phyloP scores from a whole-genome alignment of 768 basidiomycete genomes.

The Terana coerulea region DNA sequence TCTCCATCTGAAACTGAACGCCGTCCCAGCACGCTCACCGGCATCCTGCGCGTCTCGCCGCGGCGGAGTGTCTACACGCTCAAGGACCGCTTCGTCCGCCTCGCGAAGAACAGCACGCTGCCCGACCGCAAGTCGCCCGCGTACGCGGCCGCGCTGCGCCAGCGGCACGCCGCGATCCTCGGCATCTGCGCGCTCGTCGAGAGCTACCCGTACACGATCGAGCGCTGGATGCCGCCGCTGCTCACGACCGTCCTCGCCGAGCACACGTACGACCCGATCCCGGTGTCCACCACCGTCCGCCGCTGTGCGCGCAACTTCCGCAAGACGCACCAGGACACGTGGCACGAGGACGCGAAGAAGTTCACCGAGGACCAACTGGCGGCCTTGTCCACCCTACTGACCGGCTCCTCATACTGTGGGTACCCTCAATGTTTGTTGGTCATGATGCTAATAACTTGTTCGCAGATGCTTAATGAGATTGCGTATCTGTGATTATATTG shows the following conservation, averaged over 20 bases:
- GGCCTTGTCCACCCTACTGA: constrained; percentile 77
- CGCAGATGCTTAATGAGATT: constrained; percentile 20
- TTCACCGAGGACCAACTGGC: constrained; percentile 85
- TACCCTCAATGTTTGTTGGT: constrained; percentile 3
- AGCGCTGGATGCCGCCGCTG: constrained; percentile 88
- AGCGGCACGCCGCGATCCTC: constrained; percentile 86
- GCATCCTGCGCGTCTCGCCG: constrained; percentile 78
- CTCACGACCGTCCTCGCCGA: constrained; percentile 75
- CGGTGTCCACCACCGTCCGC: constrained; percentile 80
- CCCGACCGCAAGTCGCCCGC: constrained; percentile 58
- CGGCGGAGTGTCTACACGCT: constrained; percentile 71
- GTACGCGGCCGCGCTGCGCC: constrained; percentile 70
- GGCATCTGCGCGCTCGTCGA: constrained; percentile 93
- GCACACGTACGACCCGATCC: constrained; percentile 85
- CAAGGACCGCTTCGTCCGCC: constrained; percentile 80
- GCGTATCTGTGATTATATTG: too few relatives aligned
- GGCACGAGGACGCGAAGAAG: constrained; percentile 83
- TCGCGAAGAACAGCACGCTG: constrained; percentile 63
- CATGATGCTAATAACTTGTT: neutral
- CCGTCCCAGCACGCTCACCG: constrained; percentile 61
- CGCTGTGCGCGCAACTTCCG: constrained; percentile 80
- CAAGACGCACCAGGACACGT: constrained; percentile 83
- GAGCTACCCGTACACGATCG: constrained; percentile 94
- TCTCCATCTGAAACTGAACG: neutral
- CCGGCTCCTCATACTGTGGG: constrained; percentile 82